Evolutionary conservation across 352 stramenopile species (phyloP).

Genomic region (Plasmopara viticola): DNA sequence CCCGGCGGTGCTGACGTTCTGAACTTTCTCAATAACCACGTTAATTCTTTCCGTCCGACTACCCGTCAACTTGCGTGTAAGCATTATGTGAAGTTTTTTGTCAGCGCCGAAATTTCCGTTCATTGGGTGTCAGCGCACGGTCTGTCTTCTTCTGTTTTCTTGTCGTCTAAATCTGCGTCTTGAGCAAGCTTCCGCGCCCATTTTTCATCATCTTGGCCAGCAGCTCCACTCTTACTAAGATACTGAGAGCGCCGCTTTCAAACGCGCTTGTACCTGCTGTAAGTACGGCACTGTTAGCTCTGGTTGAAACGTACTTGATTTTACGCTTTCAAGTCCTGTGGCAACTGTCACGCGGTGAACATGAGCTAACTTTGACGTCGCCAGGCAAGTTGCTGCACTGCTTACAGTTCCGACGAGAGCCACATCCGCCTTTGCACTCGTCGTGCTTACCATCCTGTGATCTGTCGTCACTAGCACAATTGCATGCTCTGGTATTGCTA

Average conservation of each 20-base stretch:
- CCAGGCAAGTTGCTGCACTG: not conserved
- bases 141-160: slow-evolving; percentile 47
- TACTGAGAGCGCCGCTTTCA: slow-evolving; percentile 52
- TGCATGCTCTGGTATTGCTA: slow-evolving; percentile 12
- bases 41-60: not conserved
- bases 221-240: slow-evolving; percentile 18
- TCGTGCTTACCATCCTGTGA: slow-evolving; percentile 33
- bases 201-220: slow-evolving; percentile 33
- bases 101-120: slow-evolving; percentile 67
- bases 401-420: slow-evolving; percentile 25
- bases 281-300: slow-evolving; percentile 8
- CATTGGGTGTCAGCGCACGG: slow-evolving; percentile 36
- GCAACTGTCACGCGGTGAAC: too few species aligned
- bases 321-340: too few species aligned
- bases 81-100: slow-evolving; percentile 59
- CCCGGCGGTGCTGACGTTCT: slow-evolving; percentile 36
- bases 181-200: slow-evolving; percentile 58
- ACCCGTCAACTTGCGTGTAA: slow-evolving; percentile 32
- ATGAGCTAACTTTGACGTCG: slow-evolving; percentile 29
- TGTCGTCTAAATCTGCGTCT: slow-evolving; percentile 36
- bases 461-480: slow-evolving; percentile 57
- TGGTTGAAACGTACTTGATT: too few species aligned
- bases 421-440: slow-evolving; percentile 30
- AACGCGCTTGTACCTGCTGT: slow-evolving; percentile 39
- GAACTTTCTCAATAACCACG: not conserved